Evolutionary conservation across 164 flowering plant genomes (phyloP).

Genomic region (Magnolia officinalis): DNA sequence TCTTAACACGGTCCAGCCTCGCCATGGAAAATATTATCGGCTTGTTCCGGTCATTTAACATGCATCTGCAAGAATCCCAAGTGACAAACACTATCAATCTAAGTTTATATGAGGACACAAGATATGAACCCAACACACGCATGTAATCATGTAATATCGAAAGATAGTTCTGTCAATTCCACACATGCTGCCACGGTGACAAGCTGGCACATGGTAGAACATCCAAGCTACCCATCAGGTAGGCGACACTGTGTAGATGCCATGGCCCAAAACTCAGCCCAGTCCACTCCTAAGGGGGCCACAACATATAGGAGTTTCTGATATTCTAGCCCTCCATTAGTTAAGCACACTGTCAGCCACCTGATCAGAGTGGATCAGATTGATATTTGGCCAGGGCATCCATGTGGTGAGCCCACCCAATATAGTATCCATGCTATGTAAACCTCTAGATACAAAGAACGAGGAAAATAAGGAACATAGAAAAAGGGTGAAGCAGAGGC

Average conservation of each 20-base stretch:
- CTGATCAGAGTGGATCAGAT: too few relatives aligned
- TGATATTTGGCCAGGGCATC: too few relatives aligned
- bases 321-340: too few relatives aligned
- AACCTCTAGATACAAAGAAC: too few relatives aligned
- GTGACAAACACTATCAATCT: neutral
- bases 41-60: constrained; percentile 72
- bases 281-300: too few relatives aligned
- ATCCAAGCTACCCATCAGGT: too few relatives aligned
- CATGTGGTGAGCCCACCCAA: too few relatives aligned
- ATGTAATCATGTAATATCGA: neutral
- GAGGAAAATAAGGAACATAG: neutral
- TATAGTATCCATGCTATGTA: too few relatives aligned
- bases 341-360: too few relatives aligned
- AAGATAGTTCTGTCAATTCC: neutral
- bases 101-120: neutral
- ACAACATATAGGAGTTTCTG: too few relatives aligned
- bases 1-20: constrained; percentile 90
- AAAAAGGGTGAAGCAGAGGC: neutral
- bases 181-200: neutral
- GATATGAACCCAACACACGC: neutral
- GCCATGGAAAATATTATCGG: constrained; percentile 98
- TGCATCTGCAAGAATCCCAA: constrained; percentile 45
- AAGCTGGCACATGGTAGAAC: neutral
- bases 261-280: too few relatives aligned
- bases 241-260: too few relatives aligned